Evolutionary conservation across 164 flowering plant genomes (phyloP), one percentile per base, ranked within the genome.

Genomic region (Liquidambar formosana): DNA sequence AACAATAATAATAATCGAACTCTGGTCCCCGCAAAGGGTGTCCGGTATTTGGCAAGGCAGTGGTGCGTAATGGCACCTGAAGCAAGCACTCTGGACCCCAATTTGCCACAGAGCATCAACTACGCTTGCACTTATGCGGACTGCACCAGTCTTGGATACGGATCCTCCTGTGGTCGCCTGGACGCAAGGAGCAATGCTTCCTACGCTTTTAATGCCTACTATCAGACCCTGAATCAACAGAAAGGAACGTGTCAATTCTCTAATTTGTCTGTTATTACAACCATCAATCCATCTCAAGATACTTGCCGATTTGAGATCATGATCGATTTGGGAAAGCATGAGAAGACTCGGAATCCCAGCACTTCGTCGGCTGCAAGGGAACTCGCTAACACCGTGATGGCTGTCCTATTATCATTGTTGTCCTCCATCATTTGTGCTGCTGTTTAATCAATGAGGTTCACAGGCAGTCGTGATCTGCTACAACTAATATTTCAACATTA

Each of bases 61-160:
- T 96, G 99, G 99, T 96, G 99, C 67, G 78, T 93, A 0, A 72
- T 93, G 92, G 74, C 85, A 1, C 89, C 97, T 6, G 70, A 76
- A n/a, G 96, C 90, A 0, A 84, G 75, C 56, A 5, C 64, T 8
- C 18, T 57, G 2, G 89, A 87, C 75, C 80, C 96, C 13, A 82
- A 78, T 18, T 23, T 91, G 47, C 57, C 78, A 0, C 57, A 61
- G 25, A 71, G 86, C 54, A 53, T 91, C 0, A 68, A 56, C 56
- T 81, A 82, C 19, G 99, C 98, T 4, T 96, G 98, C 78, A 76
- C 77, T 5, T 72, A 83, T 33, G 91, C 91, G 0, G 98, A 96
- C 67, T 93, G 99, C 82, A 96, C 99, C 0, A 81, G 88, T 51
- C 84, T 95, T 0, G 87, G 93, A 1, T 45, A 72, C n/a, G 98